Evolutionary conservation across 73 alveolate genomes (phyloP).

Genomic region (Tetrahymena thermophila): DNA sequence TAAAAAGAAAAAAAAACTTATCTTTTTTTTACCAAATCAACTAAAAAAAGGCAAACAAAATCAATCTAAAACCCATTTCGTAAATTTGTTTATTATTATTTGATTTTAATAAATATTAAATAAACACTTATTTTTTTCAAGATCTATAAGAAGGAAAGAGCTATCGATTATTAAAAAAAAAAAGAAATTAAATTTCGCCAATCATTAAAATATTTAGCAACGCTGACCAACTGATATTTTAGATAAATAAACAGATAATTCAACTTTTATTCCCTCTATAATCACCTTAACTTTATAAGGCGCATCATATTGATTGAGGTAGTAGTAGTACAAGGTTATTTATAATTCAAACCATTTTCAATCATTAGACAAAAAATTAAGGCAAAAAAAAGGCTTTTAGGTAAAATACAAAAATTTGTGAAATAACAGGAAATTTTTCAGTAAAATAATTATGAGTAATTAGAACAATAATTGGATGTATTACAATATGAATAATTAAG

Average conservation of each 20-base stretch:
- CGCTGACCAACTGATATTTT: not conserved
- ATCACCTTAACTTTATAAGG: not conserved
- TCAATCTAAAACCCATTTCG: not conserved
- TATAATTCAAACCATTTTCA: not conserved
- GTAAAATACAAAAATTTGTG: not conserved
- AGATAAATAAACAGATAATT: not conserved
- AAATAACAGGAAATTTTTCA: not conserved
- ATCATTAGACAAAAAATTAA: not conserved
- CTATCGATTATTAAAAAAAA: not conserved
- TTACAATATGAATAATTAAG: not conserved
- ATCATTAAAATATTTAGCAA: not conserved
- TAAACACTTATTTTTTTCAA: not conserved
- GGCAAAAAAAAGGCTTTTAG: not conserved
- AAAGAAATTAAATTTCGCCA: not conserved
- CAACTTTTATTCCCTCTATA: not conserved
- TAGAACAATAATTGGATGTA: not conserved
- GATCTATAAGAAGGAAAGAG: not conserved
- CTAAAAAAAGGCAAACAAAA: not conserved
- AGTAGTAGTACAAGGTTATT: not conserved
- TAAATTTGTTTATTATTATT: not conserved
- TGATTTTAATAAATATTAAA: not conserved
- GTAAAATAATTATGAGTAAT: not conserved
- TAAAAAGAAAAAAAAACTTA: not conserved
- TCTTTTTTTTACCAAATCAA: not conserved
- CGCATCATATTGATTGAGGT: not conserved